These are phyloP conservation scores for Polytrichum formosum DNA, from an alignment of 225 moss, liverwort and hornwort genomes.

Conservation along the genomic window DNA sequence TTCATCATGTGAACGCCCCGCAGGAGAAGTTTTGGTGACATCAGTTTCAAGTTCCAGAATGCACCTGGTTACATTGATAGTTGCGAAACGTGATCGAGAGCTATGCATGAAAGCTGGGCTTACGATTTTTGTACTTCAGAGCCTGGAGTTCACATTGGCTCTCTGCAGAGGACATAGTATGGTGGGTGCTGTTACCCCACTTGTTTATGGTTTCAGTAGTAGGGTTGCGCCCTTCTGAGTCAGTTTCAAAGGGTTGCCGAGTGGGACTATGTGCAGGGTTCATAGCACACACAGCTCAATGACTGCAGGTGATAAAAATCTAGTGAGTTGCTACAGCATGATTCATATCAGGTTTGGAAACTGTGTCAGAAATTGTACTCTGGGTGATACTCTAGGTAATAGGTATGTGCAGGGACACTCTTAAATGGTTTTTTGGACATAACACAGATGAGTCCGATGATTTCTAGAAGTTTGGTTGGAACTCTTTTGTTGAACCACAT, in stretches of 20 bases:
- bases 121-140: conserved; percentile 11
- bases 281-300: conserved; percentile 21
- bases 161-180: conserved; percentile 34
- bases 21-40: conserved; percentile 4
- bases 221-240: conserved; percentile 25
- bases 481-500: not conserved
- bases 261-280: conserved; percentile 26
- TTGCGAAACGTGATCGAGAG: conserved; percentile 24
- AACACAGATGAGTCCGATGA: conserved; percentile 12
- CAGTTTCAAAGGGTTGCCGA: conserved; percentile 16
- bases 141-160: conserved; percentile 41
- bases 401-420: conserved; percentile 24
- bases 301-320: conserved; percentile 14
- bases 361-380: conserved; percentile 14
- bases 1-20: conserved; percentile 1
- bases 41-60: not conserved
- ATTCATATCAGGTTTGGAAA: conserved; percentile 9
- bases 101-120: conserved; percentile 38
- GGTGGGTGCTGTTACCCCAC: conserved; percentile 13
- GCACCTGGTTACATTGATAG: conserved; percentile 5
- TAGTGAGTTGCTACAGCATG: conserved; percentile 20
- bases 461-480: conserved; percentile 4
- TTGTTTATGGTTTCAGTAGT: conserved; percentile 12
- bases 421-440: conserved; percentile 20
- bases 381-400: conserved; percentile 13